Percentiles rank a stretch among this genome's conserved stretches.
These are phyloP conservation scores for Clavariopsis aquatica DNA, from an alignment of 495 filamentous ascomycete species.

Conservation along the genomic window DNA sequence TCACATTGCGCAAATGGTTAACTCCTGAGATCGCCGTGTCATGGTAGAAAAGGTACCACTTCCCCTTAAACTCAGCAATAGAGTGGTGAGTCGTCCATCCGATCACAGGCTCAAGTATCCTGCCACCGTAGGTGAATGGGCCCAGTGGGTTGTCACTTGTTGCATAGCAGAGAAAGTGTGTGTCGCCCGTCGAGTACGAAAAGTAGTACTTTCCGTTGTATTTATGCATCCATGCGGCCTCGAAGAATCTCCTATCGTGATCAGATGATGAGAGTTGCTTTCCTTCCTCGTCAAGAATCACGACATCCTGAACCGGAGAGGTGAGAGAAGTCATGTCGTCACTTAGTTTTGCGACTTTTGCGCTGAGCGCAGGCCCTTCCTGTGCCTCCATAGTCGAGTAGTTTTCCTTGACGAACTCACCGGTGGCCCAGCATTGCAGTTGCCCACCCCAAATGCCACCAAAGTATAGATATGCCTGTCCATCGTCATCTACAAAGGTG, in stretches of 20 bases:
- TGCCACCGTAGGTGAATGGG: conserved; percentile 68
- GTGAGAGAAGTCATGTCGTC: conserved; percentile 64
- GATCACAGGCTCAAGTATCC: conserved; percentile 71
- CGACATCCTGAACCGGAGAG: conserved; percentile 52
- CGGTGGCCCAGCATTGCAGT: conserved; percentile 56
- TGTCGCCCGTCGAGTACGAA: conserved; percentile 73
- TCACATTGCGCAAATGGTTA: conserved; percentile 67
- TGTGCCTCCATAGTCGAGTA: conserved; percentile 57
- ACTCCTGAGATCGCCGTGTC: conserved; percentile 67
- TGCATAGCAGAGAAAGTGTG: conserved; percentile 69
- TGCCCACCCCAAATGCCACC: conserved; percentile 74
- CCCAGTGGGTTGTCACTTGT: conserved; percentile 61
- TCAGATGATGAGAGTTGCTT: conserved; percentile 61
- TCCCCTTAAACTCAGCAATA: conserved; percentile 68
- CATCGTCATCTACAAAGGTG: conserved; percentile 64
- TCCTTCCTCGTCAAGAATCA: conserved; percentile 61
- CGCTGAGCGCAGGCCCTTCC: conserved; percentile 54
- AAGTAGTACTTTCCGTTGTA: conserved; percentile 70
- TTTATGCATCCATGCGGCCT: conserved; percentile 74
- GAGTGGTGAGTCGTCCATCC: conserved; percentile 81
- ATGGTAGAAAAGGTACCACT: conserved; percentile 74
- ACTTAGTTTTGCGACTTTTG: conserved; percentile 62
- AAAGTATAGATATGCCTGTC: conserved; percentile 63
- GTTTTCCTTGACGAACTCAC: conserved; percentile 52
- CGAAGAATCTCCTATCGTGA: conserved; percentile 74